phyloP scores from a whole-genome alignment of 1,284 basidiomycete species.

The Cryptococcus neoformans region DNA sequence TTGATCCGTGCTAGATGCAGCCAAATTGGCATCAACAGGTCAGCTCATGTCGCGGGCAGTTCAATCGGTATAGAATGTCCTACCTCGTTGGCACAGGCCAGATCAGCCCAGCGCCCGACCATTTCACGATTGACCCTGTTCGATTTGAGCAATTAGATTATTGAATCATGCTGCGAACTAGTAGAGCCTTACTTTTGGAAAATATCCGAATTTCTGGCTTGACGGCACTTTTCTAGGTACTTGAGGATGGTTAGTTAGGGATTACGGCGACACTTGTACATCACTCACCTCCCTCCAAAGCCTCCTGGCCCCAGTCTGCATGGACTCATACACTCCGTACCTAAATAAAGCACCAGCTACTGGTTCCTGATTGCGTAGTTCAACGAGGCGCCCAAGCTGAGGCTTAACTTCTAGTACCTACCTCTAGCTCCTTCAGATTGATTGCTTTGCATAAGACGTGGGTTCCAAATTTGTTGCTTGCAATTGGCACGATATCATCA shows the following conservation, averaged over 20 bases:
- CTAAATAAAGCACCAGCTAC: constrained; percentile 35
- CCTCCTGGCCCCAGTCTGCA: constrained; percentile 41
- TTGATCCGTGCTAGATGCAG: constrained; percentile 35
- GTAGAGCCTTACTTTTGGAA: constrained; percentile 26
- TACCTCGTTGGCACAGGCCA: constrained; percentile 41
- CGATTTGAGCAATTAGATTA: background rate
- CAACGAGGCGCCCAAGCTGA: background rate
- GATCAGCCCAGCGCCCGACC: constrained; percentile 36
- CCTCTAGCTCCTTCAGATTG: constrained; percentile 37
- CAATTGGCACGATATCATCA: constrained; percentile 38
- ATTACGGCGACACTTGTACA: background rate
- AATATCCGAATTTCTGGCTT: constrained; percentile 22
- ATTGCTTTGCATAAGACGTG: constrained; percentile 46
- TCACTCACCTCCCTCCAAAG: constrained; percentile 40
- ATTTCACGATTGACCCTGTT: constrained; percentile 35
- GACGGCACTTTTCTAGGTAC: constrained; percentile 44
- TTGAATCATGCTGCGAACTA: background rate
- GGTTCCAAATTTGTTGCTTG: constrained; percentile 44
- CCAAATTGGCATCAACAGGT: constrained; percentile 2
- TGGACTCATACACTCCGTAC: constrained; percentile 39
- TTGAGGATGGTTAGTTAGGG: constrained; percentile 7
- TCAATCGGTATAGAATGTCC: background rate
- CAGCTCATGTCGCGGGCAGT: background rate
- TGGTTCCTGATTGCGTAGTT: constrained; percentile 12
- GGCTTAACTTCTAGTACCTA: background rate